These are phyloP conservation scores for Quercus ilex DNA, from an alignment of 306 rosid genomes.

Conservation along the genomic window DNA sequence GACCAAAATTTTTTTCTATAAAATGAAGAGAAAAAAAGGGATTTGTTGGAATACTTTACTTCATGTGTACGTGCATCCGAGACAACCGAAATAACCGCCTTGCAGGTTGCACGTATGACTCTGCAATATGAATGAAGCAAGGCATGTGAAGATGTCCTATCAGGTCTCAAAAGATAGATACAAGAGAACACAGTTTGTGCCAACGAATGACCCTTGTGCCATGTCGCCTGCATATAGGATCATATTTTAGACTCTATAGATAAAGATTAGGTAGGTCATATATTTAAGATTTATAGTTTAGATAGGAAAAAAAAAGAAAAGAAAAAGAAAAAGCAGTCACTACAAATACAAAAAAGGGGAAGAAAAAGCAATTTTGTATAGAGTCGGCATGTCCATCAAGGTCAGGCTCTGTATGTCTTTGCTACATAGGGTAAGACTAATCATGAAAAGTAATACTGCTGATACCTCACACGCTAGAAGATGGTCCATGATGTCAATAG, in stretches of 20 bases:
- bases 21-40: conserved; percentile 25
- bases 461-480: conserved; percentile 92
- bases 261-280: conserved; percentile 18
- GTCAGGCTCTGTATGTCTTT: neutral
- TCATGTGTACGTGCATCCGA: conserved; percentile 97
- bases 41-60: conserved; percentile 82
- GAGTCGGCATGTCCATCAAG: neutral
- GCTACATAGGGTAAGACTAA: conserved; percentile 13
- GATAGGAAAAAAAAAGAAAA: neutral
- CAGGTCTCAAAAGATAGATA: conserved; percentile 84
- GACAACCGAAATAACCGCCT: conserved; percentile 73
- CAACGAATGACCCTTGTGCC: conserved; percentile 99
- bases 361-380: neutral
- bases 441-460: conserved; percentile 9
- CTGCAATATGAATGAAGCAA: conserved; percentile 82
- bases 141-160: conserved; percentile 81
- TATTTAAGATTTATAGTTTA: neutral
- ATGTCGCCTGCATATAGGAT: conserved; percentile 80
- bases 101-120: conserved; percentile 83
- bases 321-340: neutral
- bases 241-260: conserved; percentile 13
- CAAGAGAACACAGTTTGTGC: conserved; percentile 98
- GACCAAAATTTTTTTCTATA: neutral
- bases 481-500: conserved; percentile 92
- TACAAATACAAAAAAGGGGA: neutral